Percentiles rank a stretch among this genome's conserved stretches.
These are phyloP conservation scores for Solanum piurae DNA, from an alignment of 257 asterid species.

Conservation along the genomic window DNA sequence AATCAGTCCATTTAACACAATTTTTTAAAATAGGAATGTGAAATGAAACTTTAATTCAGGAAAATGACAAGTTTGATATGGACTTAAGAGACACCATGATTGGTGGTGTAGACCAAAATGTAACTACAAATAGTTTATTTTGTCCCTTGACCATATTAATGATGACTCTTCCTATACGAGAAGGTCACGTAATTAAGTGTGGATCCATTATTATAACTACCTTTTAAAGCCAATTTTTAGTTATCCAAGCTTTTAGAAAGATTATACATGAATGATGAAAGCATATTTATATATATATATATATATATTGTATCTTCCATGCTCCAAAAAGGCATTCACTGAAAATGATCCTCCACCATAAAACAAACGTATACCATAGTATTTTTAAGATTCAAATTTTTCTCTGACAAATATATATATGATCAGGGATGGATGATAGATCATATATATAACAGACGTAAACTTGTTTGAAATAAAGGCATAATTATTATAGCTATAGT, in stretches of 20 bases:
- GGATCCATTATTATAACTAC: background rate
- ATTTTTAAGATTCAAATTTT: background rate
- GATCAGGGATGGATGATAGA: background rate
- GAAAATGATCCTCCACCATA: background rate
- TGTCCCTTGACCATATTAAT: background rate
- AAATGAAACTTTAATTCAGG: background rate
- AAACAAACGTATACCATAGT: background rate
- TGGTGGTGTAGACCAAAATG: background rate
- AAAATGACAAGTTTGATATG: background rate
- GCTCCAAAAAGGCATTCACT: background rate
- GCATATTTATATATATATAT: conserved; percentile 2
- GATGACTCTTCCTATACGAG: conserved; percentile 33
- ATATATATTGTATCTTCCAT: background rate
- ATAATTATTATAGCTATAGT: background rate
- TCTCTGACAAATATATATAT: background rate
- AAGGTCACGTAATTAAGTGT: conserved; percentile 20
- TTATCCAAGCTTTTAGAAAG: conserved; percentile 37
- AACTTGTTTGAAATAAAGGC: background rate
- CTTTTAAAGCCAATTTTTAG: background rate
- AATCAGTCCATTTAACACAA: background rate
- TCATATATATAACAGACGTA: background rate
- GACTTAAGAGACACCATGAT: background rate
- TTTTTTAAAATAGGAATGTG: background rate
- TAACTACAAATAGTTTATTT: background rate
- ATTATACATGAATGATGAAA: conserved; percentile 7